Percentiles rank a stretch among this genome's conserved stretches.
Evolutionary conservation across 2,329 filamentous ascomycete genomes (phyloP).

Genomic region (Dactylellina haptotyla): DNA sequence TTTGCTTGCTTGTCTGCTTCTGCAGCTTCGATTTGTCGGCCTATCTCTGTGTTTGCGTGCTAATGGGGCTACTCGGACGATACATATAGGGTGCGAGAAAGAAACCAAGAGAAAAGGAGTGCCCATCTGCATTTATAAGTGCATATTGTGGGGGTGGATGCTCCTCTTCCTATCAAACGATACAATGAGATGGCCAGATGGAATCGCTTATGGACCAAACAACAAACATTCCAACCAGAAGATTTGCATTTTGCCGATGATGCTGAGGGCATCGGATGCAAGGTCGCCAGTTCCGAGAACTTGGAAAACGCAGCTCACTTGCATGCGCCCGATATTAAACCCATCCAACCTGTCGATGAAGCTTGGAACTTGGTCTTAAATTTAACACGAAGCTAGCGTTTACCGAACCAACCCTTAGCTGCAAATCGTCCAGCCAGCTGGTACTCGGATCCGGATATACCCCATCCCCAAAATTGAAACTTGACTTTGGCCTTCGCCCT

Average conservation of each 20-base stretch:
- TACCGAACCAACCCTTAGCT: slow-evolving; percentile 1
- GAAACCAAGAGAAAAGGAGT: neutral
- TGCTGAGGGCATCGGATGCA: slow-evolving; percentile 30
- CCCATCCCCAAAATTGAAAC: neutral
- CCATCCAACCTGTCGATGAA: too few species aligned
- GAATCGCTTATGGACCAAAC: neutral
- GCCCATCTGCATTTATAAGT: neutral
- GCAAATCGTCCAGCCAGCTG: slow-evolving; percentile 16
- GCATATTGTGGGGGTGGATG: neutral
- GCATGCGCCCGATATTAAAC: too few species aligned
- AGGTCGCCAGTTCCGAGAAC: slow-evolving; percentile 31
- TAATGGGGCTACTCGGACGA: slow-evolving; percentile 10
- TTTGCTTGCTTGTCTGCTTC: neutral
- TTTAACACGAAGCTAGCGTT: neutral
- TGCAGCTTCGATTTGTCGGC: slow-evolving; percentile 9
- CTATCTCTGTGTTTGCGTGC: neutral
- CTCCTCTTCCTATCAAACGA: too few species aligned
- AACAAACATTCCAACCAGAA: slow-evolving; percentile 14
- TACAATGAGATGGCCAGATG: neutral
- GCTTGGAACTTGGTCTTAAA: neutral
- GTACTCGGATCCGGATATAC: slow-evolving; percentile 21
- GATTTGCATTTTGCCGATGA: neutral
- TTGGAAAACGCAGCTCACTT: slow-evolving; percentile 18
- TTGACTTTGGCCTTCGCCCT: too few species aligned
- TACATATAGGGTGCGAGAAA: neutral